Evolutionary conservation across 2,329 filamentous ascomycete genomes (phyloP).

Genomic region (Phyllosticta citribraziliensis): DNA sequence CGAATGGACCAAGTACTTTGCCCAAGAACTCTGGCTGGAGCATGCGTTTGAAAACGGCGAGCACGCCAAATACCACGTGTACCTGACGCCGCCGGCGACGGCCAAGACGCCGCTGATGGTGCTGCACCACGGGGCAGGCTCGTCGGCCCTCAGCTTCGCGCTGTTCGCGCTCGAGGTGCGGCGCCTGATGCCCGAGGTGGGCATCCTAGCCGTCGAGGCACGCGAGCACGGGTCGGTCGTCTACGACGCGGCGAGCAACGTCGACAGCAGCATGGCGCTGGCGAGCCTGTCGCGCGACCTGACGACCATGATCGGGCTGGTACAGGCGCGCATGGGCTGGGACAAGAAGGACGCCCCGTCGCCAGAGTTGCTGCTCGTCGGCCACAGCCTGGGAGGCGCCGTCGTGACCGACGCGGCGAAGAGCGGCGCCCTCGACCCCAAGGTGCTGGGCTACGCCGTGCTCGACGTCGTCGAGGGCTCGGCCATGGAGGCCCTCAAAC

Average conservation of each 20-base stretch:
- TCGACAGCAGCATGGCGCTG: slow-evolving; percentile 58
- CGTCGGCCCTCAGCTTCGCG: slow-evolving; percentile 86
- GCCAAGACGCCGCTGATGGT: slow-evolving; percentile 73
- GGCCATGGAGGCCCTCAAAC: slow-evolving; percentile 86
- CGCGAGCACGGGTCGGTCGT: slow-evolving; percentile 72
- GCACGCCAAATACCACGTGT: slow-evolving; percentile 66
- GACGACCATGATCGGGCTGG: slow-evolving; percentile 56
- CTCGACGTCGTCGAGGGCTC: slow-evolving; percentile 92
- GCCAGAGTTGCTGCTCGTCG: slow-evolving; percentile 72
- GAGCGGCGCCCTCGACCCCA: slow-evolving; percentile 52
- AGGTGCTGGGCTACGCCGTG: slow-evolving; percentile 76
- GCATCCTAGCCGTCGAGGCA: slow-evolving; percentile 76
- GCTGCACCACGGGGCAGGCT: slow-evolving; percentile 89
- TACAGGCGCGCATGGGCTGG: slow-evolving; percentile 64
- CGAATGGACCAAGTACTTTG: slow-evolving; percentile 85
- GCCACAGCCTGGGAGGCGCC: slow-evolving; percentile 87
- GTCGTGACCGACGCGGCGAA: slow-evolving; percentile 78
- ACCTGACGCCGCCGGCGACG: slow-evolving; percentile 65
- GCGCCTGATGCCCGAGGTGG: slow-evolving; percentile 66
- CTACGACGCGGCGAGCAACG: slow-evolving; percentile 23
- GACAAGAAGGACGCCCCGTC: slow-evolving; percentile 33
- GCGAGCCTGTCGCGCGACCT: slow-evolving; percentile 65
- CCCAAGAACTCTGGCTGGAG: slow-evolving; percentile 71
- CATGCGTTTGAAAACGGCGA: slow-evolving; percentile 24
- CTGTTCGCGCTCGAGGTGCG: slow-evolving; percentile 68